phyloP scores from a whole-genome alignment of 2,329 filamentous ascomycete genomes.

The Colletotrichum musae region DNA sequence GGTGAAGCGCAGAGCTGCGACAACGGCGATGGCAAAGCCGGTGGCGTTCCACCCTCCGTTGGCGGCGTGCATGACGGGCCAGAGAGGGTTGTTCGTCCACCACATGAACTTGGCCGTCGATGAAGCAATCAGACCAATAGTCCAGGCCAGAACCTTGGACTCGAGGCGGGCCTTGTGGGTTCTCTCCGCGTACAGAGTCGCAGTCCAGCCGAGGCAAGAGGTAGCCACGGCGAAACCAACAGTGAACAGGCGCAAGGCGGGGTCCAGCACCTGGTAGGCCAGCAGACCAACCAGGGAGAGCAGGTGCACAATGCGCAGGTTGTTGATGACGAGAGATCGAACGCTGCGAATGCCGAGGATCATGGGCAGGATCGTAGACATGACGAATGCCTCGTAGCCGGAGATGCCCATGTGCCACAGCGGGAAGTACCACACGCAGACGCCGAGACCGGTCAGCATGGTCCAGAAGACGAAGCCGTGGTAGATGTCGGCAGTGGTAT shows the following conservation, averaged over 20 bases:
- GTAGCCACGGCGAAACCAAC: slow-evolving; percentile 86
- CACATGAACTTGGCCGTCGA: slow-evolving; percentile 93
- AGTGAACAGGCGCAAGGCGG: slow-evolving; percentile 82
- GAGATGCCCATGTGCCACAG: slow-evolving; percentile 99
- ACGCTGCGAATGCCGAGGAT: slow-evolving; percentile 80
- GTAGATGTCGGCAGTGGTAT: slow-evolving; percentile 90
- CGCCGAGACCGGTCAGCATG: slow-evolving; percentile 88
- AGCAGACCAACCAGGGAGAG: slow-evolving; percentile 83
- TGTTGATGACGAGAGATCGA: slow-evolving; percentile 76
- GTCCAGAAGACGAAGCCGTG: slow-evolving; percentile 98
- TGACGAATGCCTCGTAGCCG: slow-evolving; percentile 91
- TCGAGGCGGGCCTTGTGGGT: slow-evolving; percentile 83
- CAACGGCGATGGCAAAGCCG: slow-evolving; percentile 81
- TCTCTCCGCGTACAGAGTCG: slow-evolving; percentile 84
- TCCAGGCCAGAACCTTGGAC: slow-evolving; percentile 84
- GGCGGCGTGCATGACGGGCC: slow-evolving; percentile 90
- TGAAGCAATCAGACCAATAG: slow-evolving; percentile 86
- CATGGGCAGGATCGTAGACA: slow-evolving; percentile 86
- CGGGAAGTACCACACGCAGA: slow-evolving; percentile 97
- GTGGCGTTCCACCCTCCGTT: slow-evolving; percentile 95
- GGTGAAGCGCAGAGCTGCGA: slow-evolving; percentile 84
- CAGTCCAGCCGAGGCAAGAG: slow-evolving; percentile 87
- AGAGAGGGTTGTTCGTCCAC: slow-evolving; percentile 95
- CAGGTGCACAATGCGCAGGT: slow-evolving; percentile 80
- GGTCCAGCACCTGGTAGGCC: slow-evolving; percentile 82